Base-by-base conservation (phyloP, 352 stramenopile species). In the Phytopythium ostracodes region DNA sequence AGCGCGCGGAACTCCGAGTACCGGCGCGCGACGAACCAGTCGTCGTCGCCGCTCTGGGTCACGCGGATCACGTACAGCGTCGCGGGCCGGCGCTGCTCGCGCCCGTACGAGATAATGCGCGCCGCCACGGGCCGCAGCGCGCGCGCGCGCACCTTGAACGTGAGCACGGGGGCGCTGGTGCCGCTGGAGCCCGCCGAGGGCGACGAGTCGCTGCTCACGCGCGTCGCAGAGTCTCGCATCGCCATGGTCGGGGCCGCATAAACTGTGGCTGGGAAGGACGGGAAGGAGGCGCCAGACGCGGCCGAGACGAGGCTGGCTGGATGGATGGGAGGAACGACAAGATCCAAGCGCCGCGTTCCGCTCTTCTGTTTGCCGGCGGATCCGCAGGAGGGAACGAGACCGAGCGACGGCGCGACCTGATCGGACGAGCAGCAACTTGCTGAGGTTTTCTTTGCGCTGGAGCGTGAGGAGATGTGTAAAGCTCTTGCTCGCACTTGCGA, bases 51-150 rank as follows among this genome's bases (percentile, higher is more conserved):
- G 54, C 75, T 77, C 47, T 70, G 80, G 31, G 73, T 63, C 54
- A 89, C 82, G 33, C 78, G 82, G 38, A 92, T 77, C 31, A 92
- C 82, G 59, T 90, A 92, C 31, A 92, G 73, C 63, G 82, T 92
- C 54, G 80, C 81, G 51, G 64, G 67, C 46, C 67, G 71, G 29
- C 69, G 67, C 50, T 76, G 72, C 56, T 84, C 80, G 49, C 78
- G 80, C 51, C 82, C 82, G 67, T 89, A 92, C 15, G 80, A 90
- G 53, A 87, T 68, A 62, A 92, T 80, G 35, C 73, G 73, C 59
- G 79, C 80, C 18, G 75, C 63, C 44, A 92, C 81, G 59, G 82
- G 82, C 22, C 77, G 72, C 65, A 90, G 66, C 54, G 77, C 80
- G 27, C 79, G 73, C 64, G 79, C 69, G 57, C 71, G 68, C 60